Percentiles rank a stretch among this genome's conserved stretches.
Evolutionary conservation across 371 early-diverging fungal species (phyloP).

Genomic region (Basidiobolus meristosporus): DNA sequence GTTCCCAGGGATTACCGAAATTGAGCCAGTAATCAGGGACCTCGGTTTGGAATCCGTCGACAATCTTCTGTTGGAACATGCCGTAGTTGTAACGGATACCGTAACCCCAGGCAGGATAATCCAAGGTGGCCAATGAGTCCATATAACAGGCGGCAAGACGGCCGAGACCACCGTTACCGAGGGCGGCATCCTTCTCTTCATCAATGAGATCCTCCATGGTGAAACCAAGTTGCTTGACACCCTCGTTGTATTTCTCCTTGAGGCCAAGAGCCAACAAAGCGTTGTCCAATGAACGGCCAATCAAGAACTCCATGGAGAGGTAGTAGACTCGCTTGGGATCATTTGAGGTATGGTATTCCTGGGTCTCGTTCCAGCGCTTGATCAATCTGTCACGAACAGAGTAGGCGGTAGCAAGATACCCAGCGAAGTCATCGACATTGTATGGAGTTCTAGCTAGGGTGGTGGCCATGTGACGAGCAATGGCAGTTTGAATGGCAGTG

Average conservation of each 20-base stretch:
- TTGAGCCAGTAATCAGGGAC: constrained; percentile 80
- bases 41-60: constrained; percentile 81
- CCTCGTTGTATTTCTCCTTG: constrained; percentile 37
- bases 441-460: constrained; percentile 61
- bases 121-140: constrained; percentile 73
- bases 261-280: constrained; percentile 64
- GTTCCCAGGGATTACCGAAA: constrained; percentile 84
- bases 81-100: constrained; percentile 82
- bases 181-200: constrained; percentile 80
- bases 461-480: constrained; percentile 58
- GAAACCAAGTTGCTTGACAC: constrained; percentile 60
- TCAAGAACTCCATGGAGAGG: constrained; percentile 81
- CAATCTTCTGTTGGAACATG: constrained; percentile 84
- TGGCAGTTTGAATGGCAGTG: constrained; percentile 42
- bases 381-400: constrained; percentile 73
- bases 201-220: constrained; percentile 67
- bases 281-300: constrained; percentile 87
- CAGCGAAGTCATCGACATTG: constrained; percentile 65
- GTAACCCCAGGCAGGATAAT: constrained; percentile 81
- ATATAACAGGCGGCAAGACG: constrained; percentile 81
- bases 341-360: constrained; percentile 21
- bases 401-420: constrained; percentile 26
- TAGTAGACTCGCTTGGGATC: constrained; percentile 85
- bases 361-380: constrained; percentile 72
- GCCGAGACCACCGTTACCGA: constrained; percentile 87